These are phyloP conservation scores for Plasmodium malariae DNA, from an alignment of 169 alveolate species.

Conservation along the genomic window DNA sequence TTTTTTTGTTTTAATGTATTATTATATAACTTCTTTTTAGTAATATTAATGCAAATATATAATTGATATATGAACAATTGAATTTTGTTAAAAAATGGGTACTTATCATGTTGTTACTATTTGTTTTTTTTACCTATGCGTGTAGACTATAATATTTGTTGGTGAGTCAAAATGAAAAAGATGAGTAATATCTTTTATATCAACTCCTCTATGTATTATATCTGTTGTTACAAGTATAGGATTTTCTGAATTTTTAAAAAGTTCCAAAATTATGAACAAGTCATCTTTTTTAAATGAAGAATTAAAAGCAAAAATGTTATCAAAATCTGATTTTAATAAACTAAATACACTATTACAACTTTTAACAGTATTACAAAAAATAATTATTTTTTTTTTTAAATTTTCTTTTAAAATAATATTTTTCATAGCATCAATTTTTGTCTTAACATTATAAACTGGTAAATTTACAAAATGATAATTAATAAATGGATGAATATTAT, in stretches of 20 bases:
- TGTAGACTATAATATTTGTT: conserved; percentile 88
- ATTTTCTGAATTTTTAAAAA: conserved; percentile 89
- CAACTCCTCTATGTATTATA: conserved; percentile 96
- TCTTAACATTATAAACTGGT: conserved; percentile 13
- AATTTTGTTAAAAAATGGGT: no score
- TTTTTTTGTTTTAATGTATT: no score
- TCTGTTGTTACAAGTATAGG: conserved; percentile 95
- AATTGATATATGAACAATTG: no score
- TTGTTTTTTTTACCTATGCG: conserved; percentile 79
- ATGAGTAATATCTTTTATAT: conserved; percentile 92
- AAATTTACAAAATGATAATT: conserved; percentile 61
- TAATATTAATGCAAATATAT: no score
- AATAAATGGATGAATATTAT: conserved; percentile 58
- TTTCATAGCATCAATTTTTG: conserved; percentile 37
- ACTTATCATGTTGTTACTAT: no score
- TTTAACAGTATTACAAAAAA: conserved; percentile 57
- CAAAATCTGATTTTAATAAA: conserved; percentile 43
- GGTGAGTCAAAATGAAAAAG: conserved; percentile 96
- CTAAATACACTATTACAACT: conserved; percentile 52
- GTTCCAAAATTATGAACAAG: conserved; percentile 80
- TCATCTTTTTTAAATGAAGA: conserved; percentile 59
- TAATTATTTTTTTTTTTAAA: conserved; percentile 56
- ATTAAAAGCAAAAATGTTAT: conserved; percentile 50
- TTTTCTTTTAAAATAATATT: conserved; percentile 29
- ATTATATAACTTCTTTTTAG: no score